A percentile compares a stretch with the other conserved stretches of the same genome.
Evolutionary conservation across 208 protist species (phyloP).

Genomic region (Trichomonas gallinae): DNA sequence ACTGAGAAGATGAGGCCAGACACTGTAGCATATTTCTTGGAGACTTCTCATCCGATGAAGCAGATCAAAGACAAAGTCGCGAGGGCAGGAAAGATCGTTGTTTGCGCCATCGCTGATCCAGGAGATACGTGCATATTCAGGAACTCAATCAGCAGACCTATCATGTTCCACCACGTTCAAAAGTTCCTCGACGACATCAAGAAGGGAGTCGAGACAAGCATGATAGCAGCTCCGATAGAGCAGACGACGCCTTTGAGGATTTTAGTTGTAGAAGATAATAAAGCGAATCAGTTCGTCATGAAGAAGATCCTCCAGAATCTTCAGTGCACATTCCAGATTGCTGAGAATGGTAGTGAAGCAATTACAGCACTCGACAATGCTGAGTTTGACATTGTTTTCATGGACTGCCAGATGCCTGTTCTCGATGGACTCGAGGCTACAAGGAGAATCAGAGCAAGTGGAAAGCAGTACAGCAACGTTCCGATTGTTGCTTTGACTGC

Average conservation of each 20-base stretch:
- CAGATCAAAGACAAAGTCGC: neutral
- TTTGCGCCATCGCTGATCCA: neutral
- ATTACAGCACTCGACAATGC: neutral
- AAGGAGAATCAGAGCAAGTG: slow-evolving; percentile 1
- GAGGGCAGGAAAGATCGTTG: neutral
- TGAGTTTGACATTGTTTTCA: slow-evolving; percentile 24
- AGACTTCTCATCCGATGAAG: neutral
- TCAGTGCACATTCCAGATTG: neutral
- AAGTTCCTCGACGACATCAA: neutral
- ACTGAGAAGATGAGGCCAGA: neutral
- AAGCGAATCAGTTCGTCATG: slow-evolving; percentile 1
- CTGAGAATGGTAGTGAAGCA: neutral
- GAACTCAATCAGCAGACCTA: neutral
- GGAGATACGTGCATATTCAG: neutral
- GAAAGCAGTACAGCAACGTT: neutral
- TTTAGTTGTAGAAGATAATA: slow-evolving; percentile 24
- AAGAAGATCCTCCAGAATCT: neutral
- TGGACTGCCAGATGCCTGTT: slow-evolving; percentile 37
- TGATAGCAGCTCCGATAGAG: neutral
- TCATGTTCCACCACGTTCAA: neutral
- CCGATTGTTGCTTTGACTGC: slow-evolving; percentile 37
- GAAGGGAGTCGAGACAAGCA: neutral
- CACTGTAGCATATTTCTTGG: neutral
- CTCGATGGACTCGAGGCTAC: slow-evolving; percentile 36
- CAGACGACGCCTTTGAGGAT: neutral